Evolutionary conservation across 148 eudicot genomes (phyloP), one percentile per base, ranked within the genome.

Genomic region (Bassia scoparia): DNA sequence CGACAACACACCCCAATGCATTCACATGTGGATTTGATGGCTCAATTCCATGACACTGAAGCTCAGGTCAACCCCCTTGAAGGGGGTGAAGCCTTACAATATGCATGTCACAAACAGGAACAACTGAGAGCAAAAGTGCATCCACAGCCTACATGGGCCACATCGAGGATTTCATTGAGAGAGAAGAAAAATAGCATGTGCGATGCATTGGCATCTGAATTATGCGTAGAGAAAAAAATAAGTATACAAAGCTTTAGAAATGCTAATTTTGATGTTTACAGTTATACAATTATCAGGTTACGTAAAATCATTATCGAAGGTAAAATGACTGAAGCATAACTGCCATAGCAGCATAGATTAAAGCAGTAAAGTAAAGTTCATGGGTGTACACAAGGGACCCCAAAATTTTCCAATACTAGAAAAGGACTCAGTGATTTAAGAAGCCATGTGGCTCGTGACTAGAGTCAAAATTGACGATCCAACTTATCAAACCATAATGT

Each of bases 401-500:
- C 66, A 21, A 59, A n/a, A 59, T 59, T 27, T 17, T 33, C 8
- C 1, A 18, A 31, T 8, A 20, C 43, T 34, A 31, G 11, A 7
- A 60, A 5, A 31, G 43, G 13, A 61, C 43, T 34, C 66, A 61
- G 1, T 2, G 20, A 61, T 61, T 61, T 61, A 61, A 34, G 34
- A 61, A 24, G 43, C 43, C 23, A 16, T 8, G 20, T 60, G n/a
- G 37, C 31, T 37, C 38, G 29, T 31, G 21, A 60, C 21, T 60
- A 60, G 0, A 49, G 10, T n/a, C 20, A 53, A n/a, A 20, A n/a
- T 13, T 20, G 58, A 53, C 1, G 7, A 53, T 53, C 24, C 24
- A 53, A 3, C 44, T 29, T 53, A 72, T 72, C 75, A 44, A 18
- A 62, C 43, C 70, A 35, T 61, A 24, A 27, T 23, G n/a, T 34